A percentile compares a stretch with the other conserved stretches of the same genome.
phyloP scores from a whole-genome alignment of 1,139 yeast species.

The Candida sojae region DNA sequence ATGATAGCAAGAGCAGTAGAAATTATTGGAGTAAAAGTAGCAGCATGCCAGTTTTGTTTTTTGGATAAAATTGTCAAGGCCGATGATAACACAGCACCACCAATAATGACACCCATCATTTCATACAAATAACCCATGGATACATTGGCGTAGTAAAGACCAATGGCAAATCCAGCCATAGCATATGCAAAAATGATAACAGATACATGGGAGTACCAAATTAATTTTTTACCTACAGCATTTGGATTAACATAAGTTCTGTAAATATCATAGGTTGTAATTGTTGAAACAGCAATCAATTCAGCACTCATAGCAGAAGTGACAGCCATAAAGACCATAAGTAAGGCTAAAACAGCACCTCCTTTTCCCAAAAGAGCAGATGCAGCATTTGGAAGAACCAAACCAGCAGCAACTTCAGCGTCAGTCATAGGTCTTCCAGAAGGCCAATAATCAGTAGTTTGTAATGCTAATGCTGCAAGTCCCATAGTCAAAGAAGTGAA shows the following conservation, averaged over 20 bases:
- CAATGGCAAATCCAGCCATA: constrained; percentile 83
- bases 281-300: constrained; percentile 82
- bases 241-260: constrained; percentile 75
- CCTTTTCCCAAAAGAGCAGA: constrained; percentile 81
- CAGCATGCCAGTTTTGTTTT: constrained; percentile 64
- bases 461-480: constrained; percentile 72
- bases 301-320: constrained; percentile 87
- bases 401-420: constrained; percentile 75
- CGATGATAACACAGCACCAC: constrained; percentile 82
- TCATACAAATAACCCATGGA: constrained; percentile 86
- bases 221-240: constrained; percentile 72
- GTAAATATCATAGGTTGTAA: constrained; percentile 83
- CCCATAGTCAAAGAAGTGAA: constrained; percentile 84
- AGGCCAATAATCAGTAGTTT: constrained; percentile 69
- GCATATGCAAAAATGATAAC: constrained; percentile 66
- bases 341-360: constrained; percentile 79
- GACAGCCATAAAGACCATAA: constrained; percentile 81
- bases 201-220: constrained; percentile 64
- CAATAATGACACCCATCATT: constrained; percentile 84
- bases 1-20: constrained; percentile 64
- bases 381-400: constrained; percentile 86
- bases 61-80: constrained; percentile 70
- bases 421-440: constrained; percentile 66
- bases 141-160: constrained; percentile 77
- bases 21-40: constrained; percentile 58